Base-by-base conservation (phyloP, 1,139 yeast genomes). In the Suhomyces panamericanus region DNA sequence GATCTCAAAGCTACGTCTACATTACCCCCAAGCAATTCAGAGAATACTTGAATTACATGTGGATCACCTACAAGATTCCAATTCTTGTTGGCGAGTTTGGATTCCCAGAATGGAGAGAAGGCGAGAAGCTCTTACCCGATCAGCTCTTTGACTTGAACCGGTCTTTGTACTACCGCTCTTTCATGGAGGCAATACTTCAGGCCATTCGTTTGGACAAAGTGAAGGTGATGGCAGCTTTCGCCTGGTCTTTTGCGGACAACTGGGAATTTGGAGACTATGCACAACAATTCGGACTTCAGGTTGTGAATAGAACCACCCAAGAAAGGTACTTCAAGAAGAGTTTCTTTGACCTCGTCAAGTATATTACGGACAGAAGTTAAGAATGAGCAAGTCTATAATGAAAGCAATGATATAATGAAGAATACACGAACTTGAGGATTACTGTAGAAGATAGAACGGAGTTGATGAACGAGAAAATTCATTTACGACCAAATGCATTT, bases 241-340 rank as follows among this genome's bases (percentile, higher is more conserved):
- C 68, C 2, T 68, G 73, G 73, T 57, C 69, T 12, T 58, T 61
- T 47, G 59, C 60, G 31, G 73, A 68, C 50, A 66, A 67, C 47
- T 57, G 66, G 53, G 71, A 67, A 45, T 69, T 69, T 60, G 62
- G 70, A 32, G 63, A 60, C 40, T 67, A 67, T 31, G 49, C 38
- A 2, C 59, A 60, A 17, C 61, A 67, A 35, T 68, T 65, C 50
- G 73, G 73, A 14, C 43, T 68, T 14, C 71, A 67, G 49, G 61
- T 58, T 16, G 69, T 69, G 17, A 65, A 69, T 50, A 63, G 63
- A 49, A 56, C 62, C 10, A 66, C 69, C 13, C 62, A 58, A 51
- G 60, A 62, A 46, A 51, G 68, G 30, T 54, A 48, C 41, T 69
- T 51, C 54, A 68, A 68, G 49, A 67, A 67, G 53, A 64, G 69